These are phyloP conservation scores for Kewa caespitosa DNA, from an alignment of 179 eudicot species.

Conservation along the genomic window DNA sequence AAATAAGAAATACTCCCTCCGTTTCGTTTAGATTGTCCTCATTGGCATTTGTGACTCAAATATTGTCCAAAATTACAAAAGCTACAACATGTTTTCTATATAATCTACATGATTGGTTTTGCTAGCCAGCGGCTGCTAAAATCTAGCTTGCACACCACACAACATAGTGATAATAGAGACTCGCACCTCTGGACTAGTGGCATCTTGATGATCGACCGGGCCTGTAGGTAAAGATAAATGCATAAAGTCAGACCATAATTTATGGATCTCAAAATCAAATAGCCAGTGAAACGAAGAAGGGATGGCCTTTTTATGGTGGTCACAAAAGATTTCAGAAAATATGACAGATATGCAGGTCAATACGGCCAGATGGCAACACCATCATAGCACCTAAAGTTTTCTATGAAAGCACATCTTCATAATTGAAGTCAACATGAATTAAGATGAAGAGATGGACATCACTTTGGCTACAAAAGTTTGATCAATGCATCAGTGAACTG, in stretches of 20 bases:
- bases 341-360: constrained; percentile 4
- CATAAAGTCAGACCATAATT: neutral
- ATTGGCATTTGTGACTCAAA: no score
- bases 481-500: neutral
- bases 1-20: neutral
- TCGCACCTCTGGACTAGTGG: constrained; percentile 43
- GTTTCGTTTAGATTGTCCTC: no score
- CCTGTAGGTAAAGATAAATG: constrained; percentile 29
- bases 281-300: neutral
- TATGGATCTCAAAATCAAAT: neutral
- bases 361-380: neutral
- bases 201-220: constrained; percentile 34
- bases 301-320: neutral
- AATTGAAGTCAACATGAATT: neutral
- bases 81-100: neutral
- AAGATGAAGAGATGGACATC: neutral
- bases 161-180: neutral
- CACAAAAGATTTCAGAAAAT: neutral
- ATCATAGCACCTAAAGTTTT: neutral
- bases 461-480: neutral
- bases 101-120: neutral
- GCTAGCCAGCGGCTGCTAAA: neutral
- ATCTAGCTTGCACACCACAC: neutral
- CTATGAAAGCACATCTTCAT: neutral
- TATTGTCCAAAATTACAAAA: neutral